These are phyloP conservation scores for Geranomyces variabilis DNA, from an alignment of 192 early-diverging fungal genomes.

Conservation along the genomic window DNA sequence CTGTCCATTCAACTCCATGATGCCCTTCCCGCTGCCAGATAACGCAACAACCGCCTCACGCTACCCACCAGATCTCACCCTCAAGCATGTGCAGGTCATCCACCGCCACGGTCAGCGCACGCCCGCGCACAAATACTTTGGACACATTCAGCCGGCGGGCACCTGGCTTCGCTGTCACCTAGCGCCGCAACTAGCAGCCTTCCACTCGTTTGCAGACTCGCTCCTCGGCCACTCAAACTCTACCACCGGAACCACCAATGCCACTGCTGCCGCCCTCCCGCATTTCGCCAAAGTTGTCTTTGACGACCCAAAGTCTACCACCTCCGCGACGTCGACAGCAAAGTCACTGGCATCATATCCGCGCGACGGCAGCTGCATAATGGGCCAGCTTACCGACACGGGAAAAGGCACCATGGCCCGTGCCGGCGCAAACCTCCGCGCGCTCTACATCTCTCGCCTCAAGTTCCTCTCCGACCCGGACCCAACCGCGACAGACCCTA, in stretches of 20 bases:
- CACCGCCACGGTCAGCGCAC: conserved; percentile 55
- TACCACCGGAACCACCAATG: not conserved
- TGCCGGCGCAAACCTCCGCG: conserved; percentile 53
- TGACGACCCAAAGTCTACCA: not conserved
- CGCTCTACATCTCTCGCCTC: conserved; percentile 58
- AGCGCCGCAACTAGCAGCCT: conserved; percentile 27
- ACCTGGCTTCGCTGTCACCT: conserved; percentile 11
- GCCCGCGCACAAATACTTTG: conserved; percentile 28
- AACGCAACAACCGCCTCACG: conserved; percentile 5
- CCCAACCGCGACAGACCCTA: not conserved
- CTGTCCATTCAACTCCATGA: not conserved
- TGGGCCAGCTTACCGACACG: conserved; percentile 64
- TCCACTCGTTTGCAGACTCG: conserved; percentile 25
- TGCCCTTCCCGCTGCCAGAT: conserved; percentile 38
- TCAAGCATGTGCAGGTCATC: conserved; percentile 58
- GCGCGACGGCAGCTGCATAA: conserved; percentile 24
- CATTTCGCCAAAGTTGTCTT: conserved; percentile 19
- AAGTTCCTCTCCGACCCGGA: conserved; percentile 2
- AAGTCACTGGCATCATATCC: not conserved
- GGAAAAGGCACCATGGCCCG: conserved; percentile 56
- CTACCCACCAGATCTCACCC: conserved; percentile 49
- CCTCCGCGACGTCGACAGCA: conserved; percentile 2
- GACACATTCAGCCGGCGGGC: conserved; percentile 28
- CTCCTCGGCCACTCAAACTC: conserved; percentile 2
- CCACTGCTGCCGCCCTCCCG: conserved; percentile 2